Evolutionary conservation across 768 basidiomycete genomes (phyloP).

Genomic region (Leucosporidium yakuticum): DNA sequence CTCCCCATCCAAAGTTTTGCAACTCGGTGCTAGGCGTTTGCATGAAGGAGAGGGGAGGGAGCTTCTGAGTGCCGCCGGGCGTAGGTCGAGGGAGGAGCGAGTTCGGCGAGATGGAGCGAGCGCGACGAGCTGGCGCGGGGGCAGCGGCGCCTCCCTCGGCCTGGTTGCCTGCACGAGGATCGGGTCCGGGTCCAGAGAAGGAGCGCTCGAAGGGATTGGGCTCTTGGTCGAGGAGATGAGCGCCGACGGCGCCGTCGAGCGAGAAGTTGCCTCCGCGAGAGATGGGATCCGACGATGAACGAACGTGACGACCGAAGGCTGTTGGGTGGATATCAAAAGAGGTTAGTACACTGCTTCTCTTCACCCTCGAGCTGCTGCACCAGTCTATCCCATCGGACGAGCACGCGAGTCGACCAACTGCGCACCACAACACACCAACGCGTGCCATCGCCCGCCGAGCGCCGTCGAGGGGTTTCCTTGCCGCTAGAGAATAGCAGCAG

Average conservation of each 20-base stretch:
- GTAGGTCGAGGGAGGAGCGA: slow-evolving; percentile 16
- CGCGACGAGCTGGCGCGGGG: slow-evolving; percentile 9
- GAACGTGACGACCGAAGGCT: slow-evolving; percentile 7
- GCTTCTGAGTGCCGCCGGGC: slow-evolving; percentile 47
- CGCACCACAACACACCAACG: no score
- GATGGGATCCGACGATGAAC: slow-evolving; percentile 31
- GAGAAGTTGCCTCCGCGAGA: slow-evolving; percentile 32
- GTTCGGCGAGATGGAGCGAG: slow-evolving; percentile 24
- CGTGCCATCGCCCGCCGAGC: no score
- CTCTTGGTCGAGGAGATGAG: slow-evolving; percentile 52
- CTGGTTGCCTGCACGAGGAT: slow-evolving; percentile 12
- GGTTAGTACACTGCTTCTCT: no score
- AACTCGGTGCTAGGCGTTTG: slow-evolving; percentile 53
- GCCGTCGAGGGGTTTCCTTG: no score
- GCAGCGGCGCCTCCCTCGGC: slow-evolving; percentile 13
- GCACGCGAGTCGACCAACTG: no score
- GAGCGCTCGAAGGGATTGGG: slow-evolving; percentile 94
- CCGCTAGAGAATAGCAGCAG: no score
- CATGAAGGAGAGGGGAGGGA: slow-evolving; percentile 74
- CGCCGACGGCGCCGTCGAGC: slow-evolving; percentile 9
- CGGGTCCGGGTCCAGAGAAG: slow-evolving; percentile 53
- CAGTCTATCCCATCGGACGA: no score
- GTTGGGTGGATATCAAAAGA: no score
- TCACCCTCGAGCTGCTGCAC: no score
- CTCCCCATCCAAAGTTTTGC: slow-evolving; percentile 56